Evolutionary conservation across 768 basidiomycete genomes (phyloP), one percentile per base, ranked within the genome.

Genomic region (Lentinula sp.): DNA sequence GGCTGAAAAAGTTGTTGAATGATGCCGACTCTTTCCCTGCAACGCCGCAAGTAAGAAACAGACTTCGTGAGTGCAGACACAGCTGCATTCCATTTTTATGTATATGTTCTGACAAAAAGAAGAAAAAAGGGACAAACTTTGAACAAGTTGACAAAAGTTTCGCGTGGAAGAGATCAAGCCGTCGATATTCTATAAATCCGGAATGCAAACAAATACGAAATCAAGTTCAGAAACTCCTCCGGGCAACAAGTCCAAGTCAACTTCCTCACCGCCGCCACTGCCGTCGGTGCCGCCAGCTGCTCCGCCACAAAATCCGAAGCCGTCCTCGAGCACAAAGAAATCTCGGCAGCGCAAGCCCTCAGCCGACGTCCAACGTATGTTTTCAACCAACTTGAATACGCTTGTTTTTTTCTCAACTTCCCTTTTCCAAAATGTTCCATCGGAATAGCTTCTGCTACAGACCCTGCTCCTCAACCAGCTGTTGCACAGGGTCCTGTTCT

Each of bases 281-380:
- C 62, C 45, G 33, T 76, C 76, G 75, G 66, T 78, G 79, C 78
- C 78, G 78, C 76, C 70, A 62, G 71, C 77, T 78, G 77, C 78
- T 77, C 70, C 70, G 65, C 71, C 74, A 75, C 72, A 46, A 36
- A 53, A 36, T 18, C 64, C 73, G 53, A 77, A 78, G 79, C 79
- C 82, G 79, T 74, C 73, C 61, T 65, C 74, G 64, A 65, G 73
- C 66, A 53, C 73, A n/a, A 86, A 76, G 71, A 84, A 79, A 70
- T 66, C 72, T 59, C 85, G 85, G 80, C 83, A 85, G 67, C 78
- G 75, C 68, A 84, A 79, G 73, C 74, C 71, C 62, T 68, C 74
- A 67, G 73, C 72, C 62, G 62, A 70, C 16, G 65, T 15, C n/a
- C 50, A 68, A 57, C 54, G 65, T 48, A 65, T 66, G 62, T 58